These are phyloP conservation scores for Leptomonas pyrrhocoris DNA, from an alignment of 208 protist species.

Conservation along the genomic window DNA sequence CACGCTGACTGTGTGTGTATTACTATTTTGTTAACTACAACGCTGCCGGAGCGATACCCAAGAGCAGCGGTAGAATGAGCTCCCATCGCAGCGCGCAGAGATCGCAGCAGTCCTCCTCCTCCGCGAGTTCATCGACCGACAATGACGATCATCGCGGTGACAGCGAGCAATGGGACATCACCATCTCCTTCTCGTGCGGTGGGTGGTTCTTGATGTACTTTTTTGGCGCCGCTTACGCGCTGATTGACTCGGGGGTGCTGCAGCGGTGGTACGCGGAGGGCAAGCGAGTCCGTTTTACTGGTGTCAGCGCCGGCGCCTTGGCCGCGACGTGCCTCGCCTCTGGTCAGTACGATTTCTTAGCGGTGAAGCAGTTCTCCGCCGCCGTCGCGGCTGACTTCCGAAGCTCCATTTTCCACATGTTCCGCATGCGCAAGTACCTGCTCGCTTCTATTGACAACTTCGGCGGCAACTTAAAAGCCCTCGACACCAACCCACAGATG, in stretches of 20 bases:
- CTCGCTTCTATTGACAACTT: slow-evolving; percentile 44
- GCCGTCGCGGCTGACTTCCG: slow-evolving; percentile 49
- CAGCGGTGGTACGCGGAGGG: slow-evolving; percentile 49
- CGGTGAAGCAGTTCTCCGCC: slow-evolving; percentile 44
- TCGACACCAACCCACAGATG: slow-evolving; percentile 44
- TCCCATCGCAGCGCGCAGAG: background rate
- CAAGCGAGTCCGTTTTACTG: slow-evolving; percentile 66
- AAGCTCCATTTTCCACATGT: slow-evolving; percentile 47
- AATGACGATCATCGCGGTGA: slow-evolving; percentile 5
- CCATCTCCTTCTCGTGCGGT: slow-evolving; percentile 72
- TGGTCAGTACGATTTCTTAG: slow-evolving; percentile 46
- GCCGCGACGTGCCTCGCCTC: slow-evolving; percentile 53
- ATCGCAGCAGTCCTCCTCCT: background rate
- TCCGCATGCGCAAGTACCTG: slow-evolving; percentile 55
- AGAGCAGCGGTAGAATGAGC: background rate
- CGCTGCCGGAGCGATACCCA: too few species aligned
- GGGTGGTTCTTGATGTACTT: slow-evolving; percentile 87
- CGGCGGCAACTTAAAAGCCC: slow-evolving; percentile 35
- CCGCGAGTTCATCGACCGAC: slow-evolving; percentile 3
- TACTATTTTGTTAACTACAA: too few species aligned
- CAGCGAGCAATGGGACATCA: slow-evolving; percentile 47
- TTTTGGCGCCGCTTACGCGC: slow-evolving; percentile 73
- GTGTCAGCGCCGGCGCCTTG: slow-evolving; percentile 61
- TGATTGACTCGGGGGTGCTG: slow-evolving; percentile 69
- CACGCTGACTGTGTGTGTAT: too few species aligned